Evolutionary conservation across 1,284 basidiomycete genomes (phyloP).

Genomic region (Ustilago curta): DNA sequence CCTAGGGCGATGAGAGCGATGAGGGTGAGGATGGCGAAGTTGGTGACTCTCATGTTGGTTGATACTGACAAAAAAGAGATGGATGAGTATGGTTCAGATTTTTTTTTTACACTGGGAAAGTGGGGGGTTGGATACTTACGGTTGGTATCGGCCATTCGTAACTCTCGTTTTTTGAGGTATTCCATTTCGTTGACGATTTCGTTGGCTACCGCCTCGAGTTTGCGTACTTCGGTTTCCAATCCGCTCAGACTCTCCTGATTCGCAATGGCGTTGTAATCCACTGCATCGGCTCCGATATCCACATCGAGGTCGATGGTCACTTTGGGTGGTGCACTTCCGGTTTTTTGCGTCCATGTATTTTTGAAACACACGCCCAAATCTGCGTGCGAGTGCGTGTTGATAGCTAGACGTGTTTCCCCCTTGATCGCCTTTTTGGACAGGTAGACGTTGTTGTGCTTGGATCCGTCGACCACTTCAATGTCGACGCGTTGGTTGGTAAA

Average conservation of each 20-base stretch:
- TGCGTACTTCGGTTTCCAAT: constrained; percentile 97
- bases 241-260: constrained; percentile 97
- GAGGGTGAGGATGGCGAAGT: constrained; percentile 90
- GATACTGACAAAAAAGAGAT: too few relatives aligned
- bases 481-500: constrained; percentile 74
- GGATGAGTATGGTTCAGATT: too few relatives aligned
- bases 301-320: constrained; percentile 84
- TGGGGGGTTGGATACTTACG: too few relatives aligned
- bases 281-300: constrained; percentile 96
- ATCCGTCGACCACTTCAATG: constrained; percentile 92
- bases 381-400: constrained; percentile 92
- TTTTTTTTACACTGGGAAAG: too few relatives aligned
- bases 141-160: constrained; percentile 90
- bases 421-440: constrained; percentile 87
- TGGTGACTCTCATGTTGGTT: constrained; percentile 89
- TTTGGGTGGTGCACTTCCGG: not conserved
- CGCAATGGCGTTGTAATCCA: constrained; percentile 99
- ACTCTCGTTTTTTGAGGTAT: constrained; percentile 90
- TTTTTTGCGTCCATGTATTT: constrained; percentile 71
- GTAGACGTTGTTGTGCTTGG: constrained; percentile 87
- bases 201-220: constrained; percentile 91
- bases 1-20: constrained; percentile 84
- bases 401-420: constrained; percentile 89
- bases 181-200: constrained; percentile 94
- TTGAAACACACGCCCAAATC: constrained; percentile 95